phyloP scores from a whole-genome alignment of 2,329 filamentous ascomycete species.

The Chalaropsis thielavioides region DNA sequence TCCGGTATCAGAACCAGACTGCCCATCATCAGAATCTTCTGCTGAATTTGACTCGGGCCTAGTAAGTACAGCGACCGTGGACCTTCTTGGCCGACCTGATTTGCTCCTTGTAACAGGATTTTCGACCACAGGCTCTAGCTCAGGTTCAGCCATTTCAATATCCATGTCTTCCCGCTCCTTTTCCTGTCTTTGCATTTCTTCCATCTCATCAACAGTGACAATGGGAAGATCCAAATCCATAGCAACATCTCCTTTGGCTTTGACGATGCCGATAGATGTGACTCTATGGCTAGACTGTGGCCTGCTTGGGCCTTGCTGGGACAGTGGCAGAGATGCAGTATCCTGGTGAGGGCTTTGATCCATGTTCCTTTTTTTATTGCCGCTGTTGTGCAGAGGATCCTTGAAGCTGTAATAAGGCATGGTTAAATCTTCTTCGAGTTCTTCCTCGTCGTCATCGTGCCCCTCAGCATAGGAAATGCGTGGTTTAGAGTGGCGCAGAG shows the following conservation, averaged over 20 bases:
- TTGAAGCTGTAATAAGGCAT: neutral
- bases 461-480: slow-evolving; percentile 21
- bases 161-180: slow-evolving; percentile 13
- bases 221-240: neutral
- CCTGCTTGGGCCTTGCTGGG: neutral
- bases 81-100: neutral
- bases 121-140: neutral
- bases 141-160: neutral
- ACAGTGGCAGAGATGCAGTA: neutral
- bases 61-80: neutral
- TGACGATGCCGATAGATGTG: neutral
- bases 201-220: slow-evolving; percentile 16
- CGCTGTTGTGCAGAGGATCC: slow-evolving; percentile 19
- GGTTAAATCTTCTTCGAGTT: neutral
- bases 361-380: neutral
- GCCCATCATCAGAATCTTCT: neutral
- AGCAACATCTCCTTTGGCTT: neutral
- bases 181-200: neutral
- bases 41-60: neutral
- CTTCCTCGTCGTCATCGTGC: slow-evolving; percentile 19
- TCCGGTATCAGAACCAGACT: neutral
- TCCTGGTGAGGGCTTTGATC: neutral
- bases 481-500: slow-evolving; percentile 21
- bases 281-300: neutral
- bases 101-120: neutral